phyloP scores from a whole-genome alignment of 306 rosid species.

The Vigna radiata region DNA sequence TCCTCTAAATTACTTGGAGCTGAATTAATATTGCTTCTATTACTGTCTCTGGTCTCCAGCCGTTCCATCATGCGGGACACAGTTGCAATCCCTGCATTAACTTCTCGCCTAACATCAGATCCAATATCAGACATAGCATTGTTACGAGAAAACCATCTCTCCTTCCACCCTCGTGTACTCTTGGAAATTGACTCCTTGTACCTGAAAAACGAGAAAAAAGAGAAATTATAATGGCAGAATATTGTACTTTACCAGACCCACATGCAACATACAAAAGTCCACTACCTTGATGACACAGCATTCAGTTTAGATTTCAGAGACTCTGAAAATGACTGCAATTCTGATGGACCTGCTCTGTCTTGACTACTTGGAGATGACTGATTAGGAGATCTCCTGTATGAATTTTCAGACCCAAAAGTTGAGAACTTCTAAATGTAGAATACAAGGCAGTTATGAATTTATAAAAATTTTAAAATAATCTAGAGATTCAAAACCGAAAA shows the following conservation, averaged over 20 bases:
- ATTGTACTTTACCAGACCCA: conserved; percentile 16
- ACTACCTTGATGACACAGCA: conserved; percentile 85
- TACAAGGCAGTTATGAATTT: neutral
- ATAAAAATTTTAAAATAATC: conserved; percentile 14
- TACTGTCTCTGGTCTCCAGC: conserved; percentile 77
- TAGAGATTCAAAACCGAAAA: conserved; percentile 24
- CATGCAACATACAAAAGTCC: conserved; percentile 23
- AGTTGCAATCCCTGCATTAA: conserved; percentile 81
- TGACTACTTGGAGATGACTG: conserved; percentile 74
- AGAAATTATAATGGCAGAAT: conserved; percentile 15
- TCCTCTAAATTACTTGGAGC: conserved; percentile 58
- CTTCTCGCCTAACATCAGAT: conserved; percentile 87
- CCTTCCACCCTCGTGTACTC: conserved; percentile 97
- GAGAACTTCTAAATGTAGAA: conserved; percentile 13
- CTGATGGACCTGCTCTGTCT: conserved; percentile 97
- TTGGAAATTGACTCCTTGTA: conserved; percentile 95
- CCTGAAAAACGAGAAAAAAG: conserved; percentile 50
- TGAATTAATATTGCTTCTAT: conserved; percentile 54
- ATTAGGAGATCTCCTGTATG: conserved; percentile 64
- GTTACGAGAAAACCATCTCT: conserved; percentile 89
- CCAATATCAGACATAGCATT: conserved; percentile 81
- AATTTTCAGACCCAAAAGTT: conserved; percentile 26
- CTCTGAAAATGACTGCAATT: conserved; percentile 88
- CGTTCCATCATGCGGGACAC: conserved; percentile 92
- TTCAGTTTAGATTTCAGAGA: conserved; percentile 81